Evolutionary conservation across 768 basidiomycete genomes (phyloP).

Genomic region (Mrakia blollopis): DNA sequence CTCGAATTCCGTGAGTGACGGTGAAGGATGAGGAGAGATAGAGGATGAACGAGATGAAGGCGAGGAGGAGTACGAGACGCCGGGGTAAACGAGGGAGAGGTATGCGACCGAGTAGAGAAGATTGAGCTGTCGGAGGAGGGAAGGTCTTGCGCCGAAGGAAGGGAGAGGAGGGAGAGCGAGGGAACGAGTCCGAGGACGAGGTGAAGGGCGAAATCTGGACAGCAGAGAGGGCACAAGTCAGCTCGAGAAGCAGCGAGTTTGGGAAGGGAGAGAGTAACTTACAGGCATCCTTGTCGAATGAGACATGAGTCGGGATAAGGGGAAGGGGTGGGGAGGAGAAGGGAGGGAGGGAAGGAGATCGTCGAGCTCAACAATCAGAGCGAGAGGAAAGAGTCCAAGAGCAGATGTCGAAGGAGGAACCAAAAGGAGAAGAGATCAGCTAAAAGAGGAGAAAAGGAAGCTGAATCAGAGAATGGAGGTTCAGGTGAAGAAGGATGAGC

Average conservation of each 20-base stretch:
- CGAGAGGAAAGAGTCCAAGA: not conserved
- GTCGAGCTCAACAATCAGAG: not conserved
- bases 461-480: not conserved
- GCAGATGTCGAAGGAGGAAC: not conserved
- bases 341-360: not conserved
- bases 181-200: not conserved
- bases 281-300: constrained; percentile 40
- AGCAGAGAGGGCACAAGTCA: not conserved
- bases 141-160: not conserved
- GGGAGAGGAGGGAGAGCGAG: not conserved
- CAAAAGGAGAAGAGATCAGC: not conserved
- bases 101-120: not conserved
- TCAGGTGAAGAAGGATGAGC: not conserved
- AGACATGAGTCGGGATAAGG: constrained; percentile 30
- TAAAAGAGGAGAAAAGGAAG: not conserved
- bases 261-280: constrained; percentile 17
- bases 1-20: not conserved
- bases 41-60: not conserved
- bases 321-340: constrained; percentile 5
- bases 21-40: not conserved
- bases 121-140: not conserved
- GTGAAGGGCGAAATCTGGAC: constrained; percentile 8
- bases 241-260: constrained; percentile 36
- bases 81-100: constrained; percentile 7
- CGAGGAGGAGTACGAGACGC: not conserved